phyloP scores from a whole-genome alignment of 1,284 basidiomycete genomes.

The Mycosarcoma maydis region DNA sequence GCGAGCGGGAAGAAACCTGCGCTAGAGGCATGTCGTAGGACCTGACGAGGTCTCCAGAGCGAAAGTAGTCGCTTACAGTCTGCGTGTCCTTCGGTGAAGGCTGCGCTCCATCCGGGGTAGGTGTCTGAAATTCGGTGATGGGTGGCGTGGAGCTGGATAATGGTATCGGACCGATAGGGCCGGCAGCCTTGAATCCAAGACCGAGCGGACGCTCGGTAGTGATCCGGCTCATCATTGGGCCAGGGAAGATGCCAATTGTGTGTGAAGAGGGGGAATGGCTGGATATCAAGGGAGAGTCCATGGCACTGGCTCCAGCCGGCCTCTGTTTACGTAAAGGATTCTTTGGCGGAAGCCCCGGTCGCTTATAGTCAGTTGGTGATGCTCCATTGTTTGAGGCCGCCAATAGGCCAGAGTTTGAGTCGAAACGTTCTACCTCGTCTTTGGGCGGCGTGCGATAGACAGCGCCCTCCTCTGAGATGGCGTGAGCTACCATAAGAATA shows the following conservation, averaged over 20 bases:
- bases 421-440: constrained; percentile 12
- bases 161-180: constrained; percentile 4
- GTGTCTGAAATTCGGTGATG: constrained; percentile 19
- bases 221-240: constrained; percentile 3
- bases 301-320: constrained; percentile 21
- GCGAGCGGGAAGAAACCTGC: constrained; percentile 15
- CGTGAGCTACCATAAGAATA: constrained; percentile 26
- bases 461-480: constrained; percentile 36
- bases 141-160: constrained; percentile 22
- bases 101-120: constrained; percentile 6
- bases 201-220: constrained; percentile 3
- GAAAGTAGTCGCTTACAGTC: constrained; percentile 17
- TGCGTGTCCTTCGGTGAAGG: constrained; percentile 15
- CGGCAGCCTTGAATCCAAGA: background rate
- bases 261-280: constrained; percentile 21
- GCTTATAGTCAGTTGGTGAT: constrained; percentile 10
- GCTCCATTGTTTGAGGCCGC: background rate
- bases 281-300: constrained; percentile 15
- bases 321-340: constrained; percentile 45
- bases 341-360: constrained; percentile 44
- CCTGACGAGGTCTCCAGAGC: constrained; percentile 5
- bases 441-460: constrained; percentile 33
- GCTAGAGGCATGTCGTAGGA: constrained; percentile 1
- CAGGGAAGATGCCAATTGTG: constrained; percentile 16
- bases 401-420: background rate